These are phyloP conservation scores for Yarrowia sp. DNA, from an alignment of 805 yeast genomes.

Conservation along the genomic window DNA sequence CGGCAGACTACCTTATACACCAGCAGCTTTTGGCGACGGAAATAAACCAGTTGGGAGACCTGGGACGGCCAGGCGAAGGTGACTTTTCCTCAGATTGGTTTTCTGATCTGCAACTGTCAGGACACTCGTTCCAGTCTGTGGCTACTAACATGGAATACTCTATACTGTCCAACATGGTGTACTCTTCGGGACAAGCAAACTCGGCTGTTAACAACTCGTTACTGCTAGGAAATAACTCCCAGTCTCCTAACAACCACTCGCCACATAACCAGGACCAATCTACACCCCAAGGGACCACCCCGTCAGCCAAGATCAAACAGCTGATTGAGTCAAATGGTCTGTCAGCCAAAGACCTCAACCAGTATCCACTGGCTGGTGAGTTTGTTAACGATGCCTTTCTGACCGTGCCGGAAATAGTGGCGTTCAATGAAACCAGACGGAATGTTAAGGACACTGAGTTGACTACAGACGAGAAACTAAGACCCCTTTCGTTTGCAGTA, in stretches of 20 bases:
- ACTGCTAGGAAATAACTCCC: constrained; percentile 12
- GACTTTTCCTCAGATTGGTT: constrained; percentile 24
- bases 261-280: constrained; percentile 17
- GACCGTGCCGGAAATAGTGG: constrained; percentile 10
- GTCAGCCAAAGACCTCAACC: not conserved
- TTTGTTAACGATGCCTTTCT: not conserved
- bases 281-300: constrained; percentile 3
- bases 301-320: constrained; percentile 9
- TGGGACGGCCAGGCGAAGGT: constrained; percentile 1
- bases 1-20: constrained; percentile 5
- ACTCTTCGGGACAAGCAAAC: not conserved
- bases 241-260: constrained; percentile 6
- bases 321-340: constrained; percentile 10
- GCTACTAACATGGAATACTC: constrained; percentile 40
- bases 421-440: not conserved
- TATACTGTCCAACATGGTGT: constrained; percentile 37
- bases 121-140: constrained; percentile 35
- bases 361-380: not conserved
- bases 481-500: not conserved
- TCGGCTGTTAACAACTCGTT: constrained; percentile 7
- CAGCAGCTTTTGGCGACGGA: constrained; percentile 24
- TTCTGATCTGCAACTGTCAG: constrained; percentile 16
- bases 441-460: not conserved
- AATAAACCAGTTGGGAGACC: constrained; percentile 15
- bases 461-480: constrained; percentile 4